Evolutionary conservation across 768 basidiomycete genomes (phyloP).

Genomic region (Boletus rufocinnamomeus): DNA sequence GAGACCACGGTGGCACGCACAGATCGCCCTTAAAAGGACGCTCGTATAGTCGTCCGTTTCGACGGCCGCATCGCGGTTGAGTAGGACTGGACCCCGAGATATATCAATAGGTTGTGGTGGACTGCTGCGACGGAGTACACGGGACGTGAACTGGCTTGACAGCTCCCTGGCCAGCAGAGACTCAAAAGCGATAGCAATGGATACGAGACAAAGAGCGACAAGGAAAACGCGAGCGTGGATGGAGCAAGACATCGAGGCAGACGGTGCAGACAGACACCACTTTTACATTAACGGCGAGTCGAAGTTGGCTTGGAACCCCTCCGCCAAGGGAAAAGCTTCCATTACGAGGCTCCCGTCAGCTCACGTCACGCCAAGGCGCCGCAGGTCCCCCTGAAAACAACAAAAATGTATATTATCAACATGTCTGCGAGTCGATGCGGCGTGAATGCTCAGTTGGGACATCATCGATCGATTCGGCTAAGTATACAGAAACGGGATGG

Average conservation of each 20-base stretch:
- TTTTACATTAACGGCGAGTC: background rate
- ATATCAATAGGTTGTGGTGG: background rate
- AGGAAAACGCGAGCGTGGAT: slow-evolving; percentile 9
- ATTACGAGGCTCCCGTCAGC: background rate
- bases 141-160: background rate
- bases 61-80: background rate
- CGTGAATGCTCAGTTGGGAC: background rate
- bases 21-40: slow-evolving; percentile 17
- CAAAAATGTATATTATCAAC: background rate
- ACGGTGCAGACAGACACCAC: background rate
- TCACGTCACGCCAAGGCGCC: background rate
- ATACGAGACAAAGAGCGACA: slow-evolving; percentile 24
- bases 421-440: background rate
- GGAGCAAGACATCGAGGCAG: slow-evolving; percentile 7
- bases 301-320: background rate
- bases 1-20: slow-evolving; percentile 6
- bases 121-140: background rate
- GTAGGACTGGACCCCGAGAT: too few relatives aligned
- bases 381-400: too few relatives aligned
- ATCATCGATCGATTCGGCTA: background rate
- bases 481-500: background rate
- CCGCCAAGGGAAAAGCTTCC: background rate
- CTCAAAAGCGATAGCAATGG: background rate
- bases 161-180: slow-evolving; percentile 14
- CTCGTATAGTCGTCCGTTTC: background rate